Conservation (phyloP, 2,329 filamentous ascomycete species). For the Ophiocordyceps camponoti-rufipedis region DNA sequence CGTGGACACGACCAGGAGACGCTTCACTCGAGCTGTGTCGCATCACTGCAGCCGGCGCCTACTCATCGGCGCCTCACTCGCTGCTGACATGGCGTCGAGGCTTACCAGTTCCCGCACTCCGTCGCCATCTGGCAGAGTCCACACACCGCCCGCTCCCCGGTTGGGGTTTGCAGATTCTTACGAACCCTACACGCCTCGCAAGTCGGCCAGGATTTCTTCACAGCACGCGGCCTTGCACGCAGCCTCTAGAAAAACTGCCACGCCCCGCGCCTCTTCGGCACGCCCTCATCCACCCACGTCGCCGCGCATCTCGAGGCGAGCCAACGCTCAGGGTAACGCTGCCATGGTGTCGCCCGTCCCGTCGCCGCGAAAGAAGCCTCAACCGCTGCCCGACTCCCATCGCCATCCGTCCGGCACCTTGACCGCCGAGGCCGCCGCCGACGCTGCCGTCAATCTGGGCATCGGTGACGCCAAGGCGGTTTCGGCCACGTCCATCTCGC, state of each 20-base stretch:
- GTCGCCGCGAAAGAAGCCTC: conserved; percentile 33
- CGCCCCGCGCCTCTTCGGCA: conserved; percentile 21
- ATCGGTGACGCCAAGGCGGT: conserved; percentile 12
- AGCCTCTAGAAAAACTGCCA: conserved; percentile 32
- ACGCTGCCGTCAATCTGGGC: conserved; percentile 23
- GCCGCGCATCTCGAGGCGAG: conserved; percentile 15
- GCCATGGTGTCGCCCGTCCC: conserved; percentile 22
- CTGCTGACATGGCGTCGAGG: conserved; percentile 9
- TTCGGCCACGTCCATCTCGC: conserved; percentile 11
- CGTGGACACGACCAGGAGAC: conserved; percentile 3
- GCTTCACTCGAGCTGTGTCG: not conserved
- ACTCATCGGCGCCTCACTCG: not conserved
- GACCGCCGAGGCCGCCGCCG: conserved; percentile 22
- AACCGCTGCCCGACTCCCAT: conserved; percentile 25
- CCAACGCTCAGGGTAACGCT: conserved; percentile 9
- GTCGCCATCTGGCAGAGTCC: conserved; percentile 37
- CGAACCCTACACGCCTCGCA: conserved; percentile 55
- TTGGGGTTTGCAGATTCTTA: conserved; percentile 50
- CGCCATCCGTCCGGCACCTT: conserved; percentile 27
- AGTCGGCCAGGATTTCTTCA: conserved; percentile 45
- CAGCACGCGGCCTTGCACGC: conserved; percentile 28
- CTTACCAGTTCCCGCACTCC: conserved; percentile 31
- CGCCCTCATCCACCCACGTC: conserved; percentile 13
- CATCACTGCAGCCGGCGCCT: not conserved
- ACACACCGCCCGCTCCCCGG: conserved; percentile 50